Evolutionary conservation across 1,284 basidiomycete species (phyloP).

Genomic region (Hypsizygus ulmarius): DNA sequence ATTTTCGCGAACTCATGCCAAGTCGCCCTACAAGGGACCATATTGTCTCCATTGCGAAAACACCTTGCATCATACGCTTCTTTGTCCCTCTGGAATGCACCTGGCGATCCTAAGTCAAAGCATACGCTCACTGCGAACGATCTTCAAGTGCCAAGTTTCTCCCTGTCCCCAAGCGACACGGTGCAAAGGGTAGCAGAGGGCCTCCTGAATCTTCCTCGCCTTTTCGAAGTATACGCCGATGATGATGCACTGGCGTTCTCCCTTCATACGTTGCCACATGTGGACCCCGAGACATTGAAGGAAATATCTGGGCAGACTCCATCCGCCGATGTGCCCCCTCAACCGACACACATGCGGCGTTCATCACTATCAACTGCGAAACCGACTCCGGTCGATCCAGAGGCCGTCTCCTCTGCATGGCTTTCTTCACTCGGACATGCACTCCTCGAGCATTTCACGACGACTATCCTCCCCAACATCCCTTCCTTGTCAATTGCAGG

Average conservation of each 20-base stretch:
- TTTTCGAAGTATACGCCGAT: conserved; percentile 93
- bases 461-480: conserved; percentile 62
- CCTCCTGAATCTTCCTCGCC: conserved; percentile 85
- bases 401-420: conserved; percentile 85
- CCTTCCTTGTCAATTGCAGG: conserved; percentile 61
- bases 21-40: conserved; percentile 73
- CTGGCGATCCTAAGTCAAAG: conserved; percentile 44
- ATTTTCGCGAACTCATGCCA: conserved; percentile 76
- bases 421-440: conserved; percentile 84
- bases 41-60: conserved; percentile 80
- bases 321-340: conserved; percentile 24
- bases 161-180: conserved; percentile 84
- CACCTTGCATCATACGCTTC: conserved; percentile 75
- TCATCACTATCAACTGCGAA: conserved; percentile 36
- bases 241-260: conserved; percentile 91
- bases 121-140: conserved; percentile 50
- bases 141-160: conserved; percentile 88
- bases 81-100: conserved; percentile 65
- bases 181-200: conserved; percentile 92
- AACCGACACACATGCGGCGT: conserved; percentile 35
- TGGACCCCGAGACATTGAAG: conserved; percentile 59
- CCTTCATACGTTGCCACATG: conserved; percentile 72
- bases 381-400: conserved; percentile 51
- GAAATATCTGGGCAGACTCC: conserved; percentile 40
- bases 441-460: conserved; percentile 72